Conservation (phyloP, 495 filamentous ascomycete genomes). For the Trichodelitschia bisporula region DNA sequence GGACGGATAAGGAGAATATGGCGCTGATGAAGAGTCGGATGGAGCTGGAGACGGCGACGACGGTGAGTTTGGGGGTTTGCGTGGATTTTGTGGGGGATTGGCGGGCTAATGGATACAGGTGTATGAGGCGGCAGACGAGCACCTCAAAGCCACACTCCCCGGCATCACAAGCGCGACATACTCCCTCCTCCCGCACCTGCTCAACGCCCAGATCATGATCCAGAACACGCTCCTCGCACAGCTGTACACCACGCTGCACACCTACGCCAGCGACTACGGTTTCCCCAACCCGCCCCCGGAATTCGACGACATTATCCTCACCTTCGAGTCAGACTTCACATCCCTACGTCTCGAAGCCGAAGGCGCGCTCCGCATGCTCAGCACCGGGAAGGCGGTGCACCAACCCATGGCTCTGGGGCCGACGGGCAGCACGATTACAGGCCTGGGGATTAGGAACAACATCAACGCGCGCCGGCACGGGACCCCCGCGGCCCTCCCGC, state of each 20-base stretch:
- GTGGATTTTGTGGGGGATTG: no score
- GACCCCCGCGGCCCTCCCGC: background rate
- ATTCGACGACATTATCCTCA: conserved; percentile 42
- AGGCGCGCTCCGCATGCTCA: conserved; percentile 35
- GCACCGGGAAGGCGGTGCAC: conserved; percentile 50
- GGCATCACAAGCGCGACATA: conserved; percentile 49
- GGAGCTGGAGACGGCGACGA: conserved; percentile 39
- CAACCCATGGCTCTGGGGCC: conserved; percentile 26
- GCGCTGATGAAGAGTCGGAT: conserved; percentile 50
- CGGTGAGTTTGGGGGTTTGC: conserved; percentile 33
- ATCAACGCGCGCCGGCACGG: background rate
- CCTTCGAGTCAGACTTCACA: conserved; percentile 42
- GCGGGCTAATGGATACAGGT: no score
- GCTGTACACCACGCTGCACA: conserved; percentile 63
- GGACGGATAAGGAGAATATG: conserved; percentile 54
- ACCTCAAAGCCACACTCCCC: conserved; percentile 50
- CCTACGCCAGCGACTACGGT: conserved; percentile 44
- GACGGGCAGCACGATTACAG: conserved; percentile 12
- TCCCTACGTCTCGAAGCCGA: conserved; percentile 48
- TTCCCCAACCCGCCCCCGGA: conserved; percentile 53
- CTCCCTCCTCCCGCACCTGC: conserved; percentile 53
- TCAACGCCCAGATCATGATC: conserved; percentile 47
- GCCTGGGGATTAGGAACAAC: conserved; percentile 1
- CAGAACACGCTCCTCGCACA: conserved; percentile 67
- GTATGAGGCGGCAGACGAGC: conserved; percentile 61